Base-by-base conservation (phyloP, 139 green algal genomes). In the Zygnema cylindricum region DNA sequence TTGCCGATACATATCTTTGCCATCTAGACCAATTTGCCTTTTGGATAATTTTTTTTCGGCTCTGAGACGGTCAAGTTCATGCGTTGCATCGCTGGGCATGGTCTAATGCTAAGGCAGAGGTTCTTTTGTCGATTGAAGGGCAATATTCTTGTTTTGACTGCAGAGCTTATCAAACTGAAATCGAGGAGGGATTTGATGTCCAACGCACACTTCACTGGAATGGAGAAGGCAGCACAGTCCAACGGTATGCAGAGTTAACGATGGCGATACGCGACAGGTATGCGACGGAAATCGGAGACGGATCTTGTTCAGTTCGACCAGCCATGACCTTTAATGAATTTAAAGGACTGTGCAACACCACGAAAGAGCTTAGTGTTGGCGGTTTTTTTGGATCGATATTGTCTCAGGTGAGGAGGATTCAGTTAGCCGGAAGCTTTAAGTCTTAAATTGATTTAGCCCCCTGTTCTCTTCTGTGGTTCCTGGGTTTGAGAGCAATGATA, bases 81-180 rank as follows among this genome's bases (percentile, higher is more conserved):
- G n/a, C n/a, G n/a, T n/a, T n/a, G n/a, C n/a, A n/a, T n/a, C n/a
- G n/a, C n/a, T n/a, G n/a, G n/a, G n/a, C n/a, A n/a, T n/a, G n/a
- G n/a, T n/a, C n/a, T n/a, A n/a, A n/a, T n/a, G n/a, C n/a, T n/a
- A n/a, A n/a, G n/a, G n/a, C n/a, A n/a, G n/a, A n/a, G n/a, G n/a
- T n/a, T n/a, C n/a, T n/a, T n/a, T n/a, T n/a, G n/a, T n/a, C n/a
- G n/a, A n/a, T n/a, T n/a, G n/a, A n/a, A n/a, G n/a, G n/a, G n/a
- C n/a, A n/a, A n/a, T n/a, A n/a, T n/a, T n/a, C n/a, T 25, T 63
- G 49, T 63, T 16, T 63, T 63, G 49, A 16, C 49, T 63, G 71
- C 71, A 79, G 71, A 16, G 71, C 71, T 7, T 43, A 54, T 41
- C 71, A 79, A 41, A 79, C 71, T 41, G 71, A 79, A 43, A 43